phyloP scores from a whole-genome alignment of 495 filamentous ascomycete species.

The Penicillium chermesinum region DNA sequence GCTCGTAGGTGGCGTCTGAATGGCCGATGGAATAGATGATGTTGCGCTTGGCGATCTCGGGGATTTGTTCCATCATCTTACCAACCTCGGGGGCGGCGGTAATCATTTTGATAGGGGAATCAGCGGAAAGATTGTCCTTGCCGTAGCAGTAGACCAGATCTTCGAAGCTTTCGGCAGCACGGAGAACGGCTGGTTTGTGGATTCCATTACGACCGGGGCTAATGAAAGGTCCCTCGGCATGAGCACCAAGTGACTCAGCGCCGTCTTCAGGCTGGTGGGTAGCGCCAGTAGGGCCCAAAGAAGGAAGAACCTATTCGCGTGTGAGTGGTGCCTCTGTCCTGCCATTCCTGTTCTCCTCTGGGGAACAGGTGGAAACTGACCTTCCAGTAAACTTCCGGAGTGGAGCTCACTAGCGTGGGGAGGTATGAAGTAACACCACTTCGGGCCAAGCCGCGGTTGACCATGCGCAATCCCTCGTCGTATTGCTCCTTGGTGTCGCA shows the following conservation, averaged over 20 bases:
- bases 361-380: conserved; percentile 16
- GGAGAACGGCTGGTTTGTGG: conserved; percentile 62
- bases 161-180: conserved; percentile 40
- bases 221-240: conserved; percentile 82
- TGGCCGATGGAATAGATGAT: conserved; percentile 78
- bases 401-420: conserved; percentile 67
- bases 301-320: conserved; percentile 55
- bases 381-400: conserved; percentile 62
- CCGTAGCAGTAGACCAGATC: conserved; percentile 69
- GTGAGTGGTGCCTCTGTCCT: not conserved
- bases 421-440: conserved; percentile 83
- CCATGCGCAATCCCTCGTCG: conserved; percentile 55
- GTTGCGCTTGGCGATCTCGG: conserved; percentile 49
- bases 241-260: conserved; percentile 75
- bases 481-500: conserved; percentile 59
- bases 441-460: conserved; percentile 62
- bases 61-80: conserved; percentile 57
- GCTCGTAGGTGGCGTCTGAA: conserved; percentile 71
- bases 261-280: conserved; percentile 49
- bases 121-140: conserved; percentile 45
- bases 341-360: not conserved
- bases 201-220: conserved; percentile 66
- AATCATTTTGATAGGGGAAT: conserved; percentile 60
- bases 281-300: conserved; percentile 61
- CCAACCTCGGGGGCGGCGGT: conserved; percentile 76